These are phyloP conservation scores for Terana coerulea DNA, from an alignment of 768 basidiomycete species.

Conservation along the genomic window DNA sequence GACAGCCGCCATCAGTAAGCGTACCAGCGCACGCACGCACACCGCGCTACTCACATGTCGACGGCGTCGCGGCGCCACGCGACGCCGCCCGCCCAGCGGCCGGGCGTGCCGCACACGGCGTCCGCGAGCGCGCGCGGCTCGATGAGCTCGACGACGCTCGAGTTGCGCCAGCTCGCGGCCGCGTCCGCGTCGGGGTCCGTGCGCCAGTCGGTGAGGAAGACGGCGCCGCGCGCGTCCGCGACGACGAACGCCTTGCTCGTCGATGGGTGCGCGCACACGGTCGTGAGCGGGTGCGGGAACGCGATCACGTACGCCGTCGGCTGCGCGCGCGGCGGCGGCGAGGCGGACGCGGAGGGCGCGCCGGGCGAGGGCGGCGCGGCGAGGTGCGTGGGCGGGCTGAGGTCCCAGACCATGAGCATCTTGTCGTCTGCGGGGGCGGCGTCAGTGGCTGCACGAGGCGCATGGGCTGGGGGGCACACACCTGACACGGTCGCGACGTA, in stretches of 20 bases:
- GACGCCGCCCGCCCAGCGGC: slow-evolving; percentile 52
- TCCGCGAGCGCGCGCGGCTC: slow-evolving; percentile 64
- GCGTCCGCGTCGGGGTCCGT: slow-evolving; percentile 56
- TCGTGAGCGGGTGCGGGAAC: slow-evolving; percentile 67
- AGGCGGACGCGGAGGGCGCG: slow-evolving; percentile 27
- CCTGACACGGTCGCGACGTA: slow-evolving; percentile 84
- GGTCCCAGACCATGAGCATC: slow-evolving; percentile 85
- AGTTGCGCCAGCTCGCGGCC: slow-evolving; percentile 55
- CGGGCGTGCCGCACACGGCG: slow-evolving; percentile 41
- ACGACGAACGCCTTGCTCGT: slow-evolving; percentile 79
- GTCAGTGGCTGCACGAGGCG: background rate
- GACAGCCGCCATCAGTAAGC: background rate
- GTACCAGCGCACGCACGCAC: background rate
- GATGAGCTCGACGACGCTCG: slow-evolving; percentile 63
- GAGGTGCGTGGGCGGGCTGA: slow-evolving; percentile 53
- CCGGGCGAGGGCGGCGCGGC: slow-evolving; percentile 34
- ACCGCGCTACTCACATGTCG: slow-evolving; percentile 71
- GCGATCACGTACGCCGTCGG: slow-evolving; percentile 76
- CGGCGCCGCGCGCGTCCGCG: slow-evolving; percentile 67
- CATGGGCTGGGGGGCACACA: slow-evolving; percentile 22
- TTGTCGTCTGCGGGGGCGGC: slow-evolving; percentile 56
- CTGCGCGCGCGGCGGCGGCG: slow-evolving; percentile 45
- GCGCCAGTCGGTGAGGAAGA: slow-evolving; percentile 83
- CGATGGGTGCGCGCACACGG: slow-evolving; percentile 66
- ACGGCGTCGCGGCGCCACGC: slow-evolving; percentile 69